phyloP scores from a whole-genome alignment of 805 yeast genomes.

The Ogataea saltuana region DNA sequence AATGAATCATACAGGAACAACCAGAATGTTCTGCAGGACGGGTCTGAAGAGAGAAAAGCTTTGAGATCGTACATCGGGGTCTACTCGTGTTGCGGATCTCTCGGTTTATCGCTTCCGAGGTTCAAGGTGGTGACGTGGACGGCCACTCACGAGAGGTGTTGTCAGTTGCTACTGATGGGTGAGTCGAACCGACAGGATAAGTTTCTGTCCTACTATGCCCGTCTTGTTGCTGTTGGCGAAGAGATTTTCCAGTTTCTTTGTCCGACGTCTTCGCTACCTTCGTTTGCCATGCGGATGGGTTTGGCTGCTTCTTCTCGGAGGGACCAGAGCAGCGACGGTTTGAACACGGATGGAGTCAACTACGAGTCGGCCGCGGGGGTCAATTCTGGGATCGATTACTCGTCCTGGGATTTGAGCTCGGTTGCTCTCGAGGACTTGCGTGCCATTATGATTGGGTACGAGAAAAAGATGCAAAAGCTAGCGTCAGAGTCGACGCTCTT shows the following conservation, averaged over 20 bases:
- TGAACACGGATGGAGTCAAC: too few species aligned
- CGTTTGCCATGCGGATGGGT: not conserved
- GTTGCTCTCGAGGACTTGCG: constrained; percentile 29
- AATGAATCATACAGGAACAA: constrained; percentile 34
- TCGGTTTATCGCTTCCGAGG: constrained; percentile 51
- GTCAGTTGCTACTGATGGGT: constrained; percentile 36
- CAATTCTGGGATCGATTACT: not conserved
- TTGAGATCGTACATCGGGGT: constrained; percentile 48
- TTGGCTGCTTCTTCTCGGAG: too few species aligned
- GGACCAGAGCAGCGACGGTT: not conserved
- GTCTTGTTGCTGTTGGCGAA: constrained; percentile 50
- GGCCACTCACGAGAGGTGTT: constrained; percentile 42
- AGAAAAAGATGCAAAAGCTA: constrained; percentile 40
- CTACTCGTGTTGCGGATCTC: constrained; percentile 51
- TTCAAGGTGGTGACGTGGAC: constrained; percentile 53
- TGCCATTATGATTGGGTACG: constrained; percentile 41
- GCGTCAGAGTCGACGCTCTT: constrained; percentile 44
- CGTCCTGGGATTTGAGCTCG: constrained; percentile 12
- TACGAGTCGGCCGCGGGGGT: too few species aligned
- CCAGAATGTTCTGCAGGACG: constrained; percentile 29
- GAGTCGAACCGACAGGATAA: constrained; percentile 41
- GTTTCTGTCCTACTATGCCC: constrained; percentile 46
- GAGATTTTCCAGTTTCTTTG: constrained; percentile 45
- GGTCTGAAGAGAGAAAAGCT: constrained; percentile 37
- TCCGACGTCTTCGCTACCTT: constrained; percentile 28